phyloP scores from a whole-genome alignment of 768 basidiomycete species.

The Boletus rubroflammeus region DNA sequence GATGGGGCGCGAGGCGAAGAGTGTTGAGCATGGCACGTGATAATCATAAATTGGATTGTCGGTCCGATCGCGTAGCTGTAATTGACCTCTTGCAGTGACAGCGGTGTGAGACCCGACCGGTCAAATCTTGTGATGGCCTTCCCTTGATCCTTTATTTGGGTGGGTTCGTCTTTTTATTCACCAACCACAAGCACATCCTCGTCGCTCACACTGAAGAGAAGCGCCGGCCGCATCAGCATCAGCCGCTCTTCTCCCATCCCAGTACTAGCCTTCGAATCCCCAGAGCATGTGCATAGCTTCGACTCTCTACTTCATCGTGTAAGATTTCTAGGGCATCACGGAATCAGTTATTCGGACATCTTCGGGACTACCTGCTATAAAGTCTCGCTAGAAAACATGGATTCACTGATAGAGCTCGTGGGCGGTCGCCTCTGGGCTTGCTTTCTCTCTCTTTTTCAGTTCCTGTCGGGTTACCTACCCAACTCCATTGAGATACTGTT shows the following conservation, averaged over 20 bases:
- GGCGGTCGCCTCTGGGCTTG: slow-evolving; percentile 17
- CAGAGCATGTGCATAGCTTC: slow-evolving; percentile 3
- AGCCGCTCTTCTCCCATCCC: neutral
- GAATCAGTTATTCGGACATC: neutral
- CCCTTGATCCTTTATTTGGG: slow-evolving; percentile 12
- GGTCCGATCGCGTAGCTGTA: neutral
- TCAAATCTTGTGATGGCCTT: neutral
- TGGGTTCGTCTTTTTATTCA: neutral
- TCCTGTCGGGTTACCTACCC: slow-evolving; percentile 19
- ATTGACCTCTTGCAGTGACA: neutral
- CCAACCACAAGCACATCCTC: neutral
- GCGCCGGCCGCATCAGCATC: neutral
- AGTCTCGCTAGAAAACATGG: slow-evolving; percentile 16
- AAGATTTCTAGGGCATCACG: neutral
- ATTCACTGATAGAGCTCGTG: slow-evolving; percentile 16
- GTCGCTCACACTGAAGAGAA: slow-evolving; percentile 1
- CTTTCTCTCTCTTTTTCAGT: slow-evolving; percentile 7
- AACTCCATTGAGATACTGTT: slow-evolving; percentile 14
- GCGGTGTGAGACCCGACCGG: neutral
- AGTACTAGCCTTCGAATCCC: neutral
- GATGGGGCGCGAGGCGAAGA: too few relatives aligned
- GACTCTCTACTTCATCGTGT: neutral
- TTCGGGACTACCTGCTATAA: neutral
- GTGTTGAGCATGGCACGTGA: neutral
- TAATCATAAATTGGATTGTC: neutral